Conservation (phyloP, 164 flowering plant species). For the Sextonia rubra region DNA sequence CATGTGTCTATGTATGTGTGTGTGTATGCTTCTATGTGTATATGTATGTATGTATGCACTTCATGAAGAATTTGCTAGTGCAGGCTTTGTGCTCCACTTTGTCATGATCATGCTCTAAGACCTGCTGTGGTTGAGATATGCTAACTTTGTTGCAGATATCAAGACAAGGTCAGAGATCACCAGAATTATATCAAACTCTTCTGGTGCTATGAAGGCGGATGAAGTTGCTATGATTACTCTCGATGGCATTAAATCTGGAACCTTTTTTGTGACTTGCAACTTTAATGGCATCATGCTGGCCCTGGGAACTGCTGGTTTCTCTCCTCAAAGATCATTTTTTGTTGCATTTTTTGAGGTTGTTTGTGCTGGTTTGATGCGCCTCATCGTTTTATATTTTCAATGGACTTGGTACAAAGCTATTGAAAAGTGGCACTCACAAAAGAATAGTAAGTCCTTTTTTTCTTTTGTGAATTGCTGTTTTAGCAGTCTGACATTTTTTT, state of each 20-base stretch:
- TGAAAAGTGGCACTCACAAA: constrained; percentile 54
- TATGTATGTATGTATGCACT: background rate
- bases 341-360: constrained; percentile 80
- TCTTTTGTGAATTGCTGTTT: too few relatives aligned
- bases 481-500: too few relatives aligned
- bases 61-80: background rate
- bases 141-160: constrained; percentile 47
- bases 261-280: constrained; percentile 72
- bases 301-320: constrained; percentile 76
- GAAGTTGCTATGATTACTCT: constrained; percentile 73
- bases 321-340: constrained; percentile 76
- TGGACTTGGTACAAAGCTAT: constrained; percentile 80
- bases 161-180: constrained; percentile 44
- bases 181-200: constrained; percentile 63
- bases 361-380: constrained; percentile 48
- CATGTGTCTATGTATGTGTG: too few relatives aligned
- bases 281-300: constrained; percentile 65
- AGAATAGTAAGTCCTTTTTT: too few relatives aligned
- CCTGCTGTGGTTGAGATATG: background rate
- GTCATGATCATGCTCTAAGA: background rate
- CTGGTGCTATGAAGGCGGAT: constrained; percentile 74
- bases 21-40: too few relatives aligned
- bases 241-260: constrained; percentile 67
- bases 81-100: background rate
- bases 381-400: constrained; percentile 55